phyloP scores from a whole-genome alignment of 805 yeast species.

The Helenozyma baotianmanensis region DNA sequence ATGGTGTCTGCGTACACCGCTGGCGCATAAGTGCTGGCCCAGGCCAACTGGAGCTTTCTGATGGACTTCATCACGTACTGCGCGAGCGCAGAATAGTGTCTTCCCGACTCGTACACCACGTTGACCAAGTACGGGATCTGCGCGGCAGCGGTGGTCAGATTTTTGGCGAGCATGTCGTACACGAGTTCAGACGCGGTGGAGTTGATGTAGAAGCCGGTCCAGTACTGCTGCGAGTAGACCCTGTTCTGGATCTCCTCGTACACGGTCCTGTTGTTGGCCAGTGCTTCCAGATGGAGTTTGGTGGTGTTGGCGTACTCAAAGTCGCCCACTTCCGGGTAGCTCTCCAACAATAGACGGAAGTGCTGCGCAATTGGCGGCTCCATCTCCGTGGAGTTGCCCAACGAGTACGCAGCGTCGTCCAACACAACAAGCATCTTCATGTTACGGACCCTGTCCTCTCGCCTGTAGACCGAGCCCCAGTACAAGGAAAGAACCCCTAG shows the following conservation, averaged over 20 bases:
- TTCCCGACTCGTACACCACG: conserved; percentile 23
- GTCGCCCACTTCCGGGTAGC: conserved; percentile 13
- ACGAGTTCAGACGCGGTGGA: conserved; percentile 24
- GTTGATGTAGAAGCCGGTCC: conserved; percentile 25
- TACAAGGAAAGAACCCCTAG: conserved; percentile 34
- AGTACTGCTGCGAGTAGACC: conserved; percentile 27
- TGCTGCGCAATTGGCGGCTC: conserved; percentile 17
- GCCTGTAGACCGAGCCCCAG: conserved; percentile 37
- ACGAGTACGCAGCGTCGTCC: conserved; percentile 21
- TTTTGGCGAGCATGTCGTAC: conserved; percentile 14
- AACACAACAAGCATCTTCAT: conserved; percentile 34
- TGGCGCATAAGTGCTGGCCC: conserved; percentile 21
- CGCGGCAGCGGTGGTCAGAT: conserved; percentile 10
- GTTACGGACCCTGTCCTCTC: conserved; percentile 26
- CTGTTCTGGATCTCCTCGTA: conserved; percentile 15
- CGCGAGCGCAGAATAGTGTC: conserved; percentile 28
- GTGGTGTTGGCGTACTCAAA: conserved; percentile 15
- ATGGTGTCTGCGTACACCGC: conserved; percentile 17
- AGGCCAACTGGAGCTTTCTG: conserved; percentile 12
- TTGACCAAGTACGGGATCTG: conserved; percentile 17
- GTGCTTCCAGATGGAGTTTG: conserved; percentile 14
- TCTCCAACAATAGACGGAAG: conserved; percentile 15
- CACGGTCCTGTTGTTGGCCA: conserved; percentile 15
- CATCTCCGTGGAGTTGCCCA: conserved; percentile 17
- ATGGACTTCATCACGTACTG: conserved; percentile 31